Evolutionary conservation across 2,329 filamentous ascomycete genomes (phyloP), one percentile per base, ranked within the genome.

Genomic region (Nigrograna mackinnonii): DNA sequence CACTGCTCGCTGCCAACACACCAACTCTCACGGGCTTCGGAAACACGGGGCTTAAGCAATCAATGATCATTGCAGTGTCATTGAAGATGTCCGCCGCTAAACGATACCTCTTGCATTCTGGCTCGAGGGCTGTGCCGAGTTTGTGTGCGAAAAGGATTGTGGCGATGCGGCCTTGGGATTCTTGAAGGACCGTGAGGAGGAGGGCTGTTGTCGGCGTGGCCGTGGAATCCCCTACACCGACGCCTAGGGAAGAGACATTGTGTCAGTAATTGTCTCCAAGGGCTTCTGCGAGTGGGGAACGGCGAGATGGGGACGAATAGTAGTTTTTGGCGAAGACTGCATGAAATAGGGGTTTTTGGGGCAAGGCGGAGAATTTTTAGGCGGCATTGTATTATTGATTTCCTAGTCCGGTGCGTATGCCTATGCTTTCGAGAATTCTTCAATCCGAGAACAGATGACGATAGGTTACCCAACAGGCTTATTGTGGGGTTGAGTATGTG

Each of bases 41-140:
- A 34, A 95, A 80, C 13, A 80, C 81, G 0, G 91, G 91, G 4
- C 86, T 90, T 28, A 92, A 75, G 46, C 91, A 84, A 62, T 96
- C 89, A n/a, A 96, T 78, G 41, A 95, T 76, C 75, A 95, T 89
- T 12, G 88, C 88, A 6, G 84, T 77, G 64, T 96, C 91, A 68
- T 96, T 96, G 73, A 96, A 87, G 16, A 95, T 74, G 62, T 96
- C 91, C 4, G 91, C 91, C 2, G 91, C 80, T 36, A 95, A 86
- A 13, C 91, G 85, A 69, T 91, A 96, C 67, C 82, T 86, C 67
- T 96, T 96, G 73, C 89, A 92, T 64, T 96, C 91, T 2, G 90
- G 89, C 66, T 95, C 90, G 35, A 96, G 86, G 22, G 87, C 81
- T 34, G 87, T 87, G 26, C 91, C 90, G 44, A 92, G 84, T 32